phyloP scores from a whole-genome alignment of 805 yeast genomes.

The Nematodospora valgi region DNA sequence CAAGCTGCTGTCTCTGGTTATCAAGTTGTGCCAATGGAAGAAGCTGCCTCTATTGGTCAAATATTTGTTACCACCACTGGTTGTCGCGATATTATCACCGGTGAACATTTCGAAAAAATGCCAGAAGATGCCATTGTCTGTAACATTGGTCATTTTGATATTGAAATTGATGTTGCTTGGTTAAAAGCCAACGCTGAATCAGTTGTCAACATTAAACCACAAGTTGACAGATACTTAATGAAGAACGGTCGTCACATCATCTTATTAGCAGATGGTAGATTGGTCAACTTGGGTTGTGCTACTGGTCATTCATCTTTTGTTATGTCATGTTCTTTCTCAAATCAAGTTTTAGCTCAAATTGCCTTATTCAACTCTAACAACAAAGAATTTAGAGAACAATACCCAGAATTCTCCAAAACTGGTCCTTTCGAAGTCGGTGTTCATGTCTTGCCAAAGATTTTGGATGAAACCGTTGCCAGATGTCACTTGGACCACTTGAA shows the following conservation, averaged over 20 bases:
- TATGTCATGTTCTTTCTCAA: constrained; percentile 99
- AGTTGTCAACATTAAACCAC: constrained; percentile 97
- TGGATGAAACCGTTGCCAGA: constrained; percentile 98
- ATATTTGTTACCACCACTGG: constrained; percentile 99
- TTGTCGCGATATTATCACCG: constrained; percentile 95
- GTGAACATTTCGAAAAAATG: constrained; percentile 83
- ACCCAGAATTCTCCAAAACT: constrained; percentile 87
- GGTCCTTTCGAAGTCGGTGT: constrained; percentile 92
- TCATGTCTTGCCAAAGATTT: constrained; percentile 94
- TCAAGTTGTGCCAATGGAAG: constrained; percentile 94
- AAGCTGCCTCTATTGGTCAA: constrained; percentile 90
- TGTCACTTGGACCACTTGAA: constrained; percentile 94
- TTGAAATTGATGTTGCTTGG: constrained; percentile 99
- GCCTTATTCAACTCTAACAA: constrained; percentile 91
- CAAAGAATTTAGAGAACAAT: constrained; percentile 70
- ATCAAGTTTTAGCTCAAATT: constrained; percentile 98
- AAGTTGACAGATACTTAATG: constrained; percentile 95
- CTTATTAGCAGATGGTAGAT: constrained; percentile 98
- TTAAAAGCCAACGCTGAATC: constrained; percentile 90
- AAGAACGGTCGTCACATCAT: constrained; percentile 88
- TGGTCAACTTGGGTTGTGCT: constrained; percentile 99
- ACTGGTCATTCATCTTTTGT: constrained; percentile 99
- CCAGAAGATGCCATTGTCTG: constrained; percentile 99
- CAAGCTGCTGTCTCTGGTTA: constrained; percentile 99
- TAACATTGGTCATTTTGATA: constrained; percentile 99